Conservation (phyloP, 1,139 yeast species). For the Blastobotrys apis region DNA sequence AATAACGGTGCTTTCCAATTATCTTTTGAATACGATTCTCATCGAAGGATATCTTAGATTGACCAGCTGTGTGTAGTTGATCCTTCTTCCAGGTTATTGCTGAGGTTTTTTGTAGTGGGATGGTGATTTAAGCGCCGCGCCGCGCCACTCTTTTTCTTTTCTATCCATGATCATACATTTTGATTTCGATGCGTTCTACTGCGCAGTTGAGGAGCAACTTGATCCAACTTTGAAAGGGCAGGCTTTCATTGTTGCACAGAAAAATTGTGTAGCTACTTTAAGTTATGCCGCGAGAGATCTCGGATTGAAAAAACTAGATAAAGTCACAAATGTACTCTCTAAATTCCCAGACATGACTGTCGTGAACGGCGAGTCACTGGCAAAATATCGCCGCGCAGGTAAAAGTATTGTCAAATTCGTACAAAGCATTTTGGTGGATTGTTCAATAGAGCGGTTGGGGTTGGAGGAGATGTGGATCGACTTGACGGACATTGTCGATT, state of each 20-base stretch:
- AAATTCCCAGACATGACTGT: slow-evolving; percentile 29
- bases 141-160: background rate
- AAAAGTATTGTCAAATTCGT: slow-evolving; percentile 31
- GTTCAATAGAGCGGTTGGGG: slow-evolving; percentile 36
- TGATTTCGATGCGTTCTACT: slow-evolving; percentile 38
- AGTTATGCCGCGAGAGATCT: slow-evolving; percentile 36
- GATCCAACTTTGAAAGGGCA: slow-evolving; percentile 30
- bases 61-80: too few species aligned
- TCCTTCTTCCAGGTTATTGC: too few species aligned
- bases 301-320: slow-evolving; percentile 34
- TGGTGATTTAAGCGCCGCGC: background rate
- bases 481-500: slow-evolving; percentile 26
- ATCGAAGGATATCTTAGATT: too few species aligned
- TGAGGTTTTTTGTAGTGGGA: too few species aligned
- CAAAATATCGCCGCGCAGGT: slow-evolving; percentile 35
- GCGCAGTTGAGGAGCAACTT: slow-evolving; percentile 35
- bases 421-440: slow-evolving; percentile 23
- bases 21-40: too few species aligned
- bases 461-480: slow-evolving; percentile 38
- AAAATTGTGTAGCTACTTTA: slow-evolving; percentile 35
- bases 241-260: slow-evolving; percentile 37
- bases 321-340: slow-evolving; percentile 25
- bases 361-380: slow-evolving; percentile 37
- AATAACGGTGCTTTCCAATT: too few species aligned
- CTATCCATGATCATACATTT: slow-evolving; percentile 25